These are phyloP conservation scores for Medicago arabica DNA, from an alignment of 306 rosid species.

Conservation along the genomic window DNA sequence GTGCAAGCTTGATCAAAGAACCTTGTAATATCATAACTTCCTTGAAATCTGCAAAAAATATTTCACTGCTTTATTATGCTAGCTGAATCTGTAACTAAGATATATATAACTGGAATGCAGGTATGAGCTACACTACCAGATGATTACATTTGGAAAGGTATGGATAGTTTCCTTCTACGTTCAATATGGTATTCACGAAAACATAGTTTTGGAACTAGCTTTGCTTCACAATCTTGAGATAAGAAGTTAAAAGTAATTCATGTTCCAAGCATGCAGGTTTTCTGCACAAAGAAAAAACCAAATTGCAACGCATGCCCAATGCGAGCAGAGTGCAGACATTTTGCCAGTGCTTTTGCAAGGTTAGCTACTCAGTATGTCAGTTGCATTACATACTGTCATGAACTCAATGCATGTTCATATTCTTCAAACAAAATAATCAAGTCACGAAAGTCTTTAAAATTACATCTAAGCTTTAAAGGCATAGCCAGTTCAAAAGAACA, in stretches of 20 bases:
- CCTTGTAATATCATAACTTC: conserved; percentile 64
- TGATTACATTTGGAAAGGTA: conserved; percentile 98
- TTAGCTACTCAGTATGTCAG: conserved; percentile 45
- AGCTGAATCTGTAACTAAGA: conserved; percentile 48
- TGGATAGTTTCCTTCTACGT: conserved; percentile 28
- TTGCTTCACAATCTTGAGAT: conserved; percentile 21
- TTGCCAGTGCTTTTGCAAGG: conserved; percentile 99
- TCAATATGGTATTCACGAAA: conserved; percentile 3
- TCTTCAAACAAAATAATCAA: conserved; percentile 30
- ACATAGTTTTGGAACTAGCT: conserved; percentile 32
- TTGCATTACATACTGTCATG: conserved; percentile 34
- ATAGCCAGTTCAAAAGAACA: conserved; percentile 29
- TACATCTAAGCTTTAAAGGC: conserved; percentile 25
- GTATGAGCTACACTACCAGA: conserved; percentile 94
- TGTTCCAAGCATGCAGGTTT: conserved; percentile 68
- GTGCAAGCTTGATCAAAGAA: conserved; percentile 94
- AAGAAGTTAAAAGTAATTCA: conserved; percentile 34
- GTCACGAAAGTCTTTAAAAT: conserved; percentile 32
- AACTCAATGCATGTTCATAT: conserved; percentile 11
- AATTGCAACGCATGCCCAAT: conserved; percentile 98
- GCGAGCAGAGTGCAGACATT: conserved; percentile 99
- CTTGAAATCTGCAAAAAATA: conserved; percentile 19
- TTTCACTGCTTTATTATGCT: conserved; percentile 19
- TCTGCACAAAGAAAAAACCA: conserved; percentile 92
- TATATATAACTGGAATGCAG: conserved; percentile 52